A percentile compares a stretch with the other conserved stretches of the same genome.
These are phyloP conservation scores for Paramecium octaurelia DNA, from an alignment of 73 alveolate species.

Conservation along the genomic window DNA sequence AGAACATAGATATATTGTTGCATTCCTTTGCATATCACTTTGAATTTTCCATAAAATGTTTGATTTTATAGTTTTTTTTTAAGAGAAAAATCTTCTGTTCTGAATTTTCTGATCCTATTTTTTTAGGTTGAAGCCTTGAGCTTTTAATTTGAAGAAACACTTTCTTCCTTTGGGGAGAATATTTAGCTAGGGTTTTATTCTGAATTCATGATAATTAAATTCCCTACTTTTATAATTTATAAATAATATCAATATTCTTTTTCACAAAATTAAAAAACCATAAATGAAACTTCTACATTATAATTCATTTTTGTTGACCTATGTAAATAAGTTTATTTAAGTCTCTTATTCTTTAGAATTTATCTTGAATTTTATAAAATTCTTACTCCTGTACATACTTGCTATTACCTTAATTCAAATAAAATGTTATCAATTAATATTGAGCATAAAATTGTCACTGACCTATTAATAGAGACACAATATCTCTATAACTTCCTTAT, in stretches of 20 bases:
- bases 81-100: constrained; percentile 32
- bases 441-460: too few relatives aligned
- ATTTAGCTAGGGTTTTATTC: neutral
- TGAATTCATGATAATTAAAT: neutral
- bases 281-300: too few relatives aligned
- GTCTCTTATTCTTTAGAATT: too few relatives aligned
- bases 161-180: neutral
- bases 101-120: neutral
- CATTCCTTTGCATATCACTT: neutral
- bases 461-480: too few relatives aligned
- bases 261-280: neutral
- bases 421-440: too few relatives aligned
- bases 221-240: neutral
- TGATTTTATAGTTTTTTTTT: neutral
- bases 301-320: too few relatives aligned
- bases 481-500: too few relatives aligned
- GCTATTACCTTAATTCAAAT: too few relatives aligned
- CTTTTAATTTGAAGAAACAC: neutral
- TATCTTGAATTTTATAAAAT: too few relatives aligned
- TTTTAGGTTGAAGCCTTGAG: neutral
- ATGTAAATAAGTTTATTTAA: too few relatives aligned
- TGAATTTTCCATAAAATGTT: neutral
- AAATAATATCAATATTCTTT: neutral
- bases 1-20: neutral
- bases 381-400: too few relatives aligned